A percentile compares a stretch with the other conserved stretches of the same genome.
Conservation (phyloP, 495 filamentous ascomycete species). For the Neurospora sp. region DNA sequence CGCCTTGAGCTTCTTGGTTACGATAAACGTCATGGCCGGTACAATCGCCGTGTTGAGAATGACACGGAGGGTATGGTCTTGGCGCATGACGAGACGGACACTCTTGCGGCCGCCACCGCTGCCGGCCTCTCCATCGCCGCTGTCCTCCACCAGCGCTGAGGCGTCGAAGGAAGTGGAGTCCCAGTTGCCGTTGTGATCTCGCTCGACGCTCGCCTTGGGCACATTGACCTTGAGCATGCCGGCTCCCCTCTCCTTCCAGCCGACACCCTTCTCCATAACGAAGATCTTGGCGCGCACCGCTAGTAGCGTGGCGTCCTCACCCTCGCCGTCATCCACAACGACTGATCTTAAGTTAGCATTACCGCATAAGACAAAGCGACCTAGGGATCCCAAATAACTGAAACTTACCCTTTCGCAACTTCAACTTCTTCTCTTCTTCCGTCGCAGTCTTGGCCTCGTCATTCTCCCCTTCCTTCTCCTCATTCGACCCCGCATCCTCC, state of each 20-base stretch:
- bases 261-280: slow-evolving; percentile 51
- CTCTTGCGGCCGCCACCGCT: slow-evolving; percentile 11
- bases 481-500: slow-evolving; percentile 17
- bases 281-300: slow-evolving; percentile 66
- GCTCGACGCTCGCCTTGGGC: slow-evolving; percentile 34
- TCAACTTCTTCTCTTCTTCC: slow-evolving; percentile 55
- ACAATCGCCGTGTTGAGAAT: slow-evolving; percentile 72
- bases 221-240: slow-evolving; percentile 81
- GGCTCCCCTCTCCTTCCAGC: slow-evolving; percentile 78
- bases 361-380: slow-evolving; percentile 6
- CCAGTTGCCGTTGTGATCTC: slow-evolving; percentile 34
- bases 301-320: slow-evolving; percentile 61
- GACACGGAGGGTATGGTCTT: slow-evolving; percentile 76
- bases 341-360: slow-evolving; percentile 23
- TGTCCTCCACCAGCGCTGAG: slow-evolving; percentile 36
- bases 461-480: slow-evolving; percentile 38
- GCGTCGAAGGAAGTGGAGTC: slow-evolving; percentile 36
- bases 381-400: not conserved
- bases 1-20: slow-evolving; percentile 52
- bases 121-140: slow-evolving; percentile 22
- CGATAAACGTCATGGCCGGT: slow-evolving; percentile 61
- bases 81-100: slow-evolving; percentile 74
- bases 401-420: slow-evolving; percentile 54
- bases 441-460: slow-evolving; percentile 29
- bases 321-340: slow-evolving; percentile 54